phyloP scores from a whole-genome alignment of 345 rosid genomes.

The Barbarea vulgaris region DNA sequence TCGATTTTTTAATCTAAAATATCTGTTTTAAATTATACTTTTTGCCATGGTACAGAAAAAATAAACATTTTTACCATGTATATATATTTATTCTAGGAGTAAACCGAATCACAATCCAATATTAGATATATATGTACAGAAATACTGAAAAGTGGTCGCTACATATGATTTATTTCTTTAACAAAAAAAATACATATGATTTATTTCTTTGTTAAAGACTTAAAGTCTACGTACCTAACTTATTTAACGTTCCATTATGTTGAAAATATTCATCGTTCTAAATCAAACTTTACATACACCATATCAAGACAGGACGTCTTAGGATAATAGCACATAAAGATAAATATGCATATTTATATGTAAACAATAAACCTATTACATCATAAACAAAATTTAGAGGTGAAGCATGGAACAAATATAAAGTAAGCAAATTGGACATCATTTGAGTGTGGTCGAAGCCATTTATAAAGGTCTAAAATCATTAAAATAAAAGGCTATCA shows the following conservation, averaged over 20 bases:
- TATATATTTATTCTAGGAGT: neutral
- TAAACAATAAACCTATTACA: conserved; percentile 26
- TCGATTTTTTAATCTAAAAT: neutral
- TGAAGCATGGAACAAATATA: conserved; percentile 23
- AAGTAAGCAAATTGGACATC: conserved; percentile 2
- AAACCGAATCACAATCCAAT: neutral
- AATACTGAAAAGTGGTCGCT: neutral
- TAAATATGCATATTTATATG: neutral
- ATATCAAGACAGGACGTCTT: conserved; percentile 15
- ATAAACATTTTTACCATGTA: no score
- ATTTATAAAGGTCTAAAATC: conserved; percentile 24
- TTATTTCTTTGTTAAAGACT: no score
- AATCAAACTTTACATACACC: conserved; percentile 10
- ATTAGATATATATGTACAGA: neutral
- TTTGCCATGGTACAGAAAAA: no score
- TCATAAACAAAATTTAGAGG: conserved; percentile 27
- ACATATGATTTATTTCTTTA: neutral
- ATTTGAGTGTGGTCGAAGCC: conserved; percentile 28
- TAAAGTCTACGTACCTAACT: neutral
- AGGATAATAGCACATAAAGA: conserved; percentile 6
- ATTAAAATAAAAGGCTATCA: conserved; percentile 11
- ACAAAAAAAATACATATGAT: no score
- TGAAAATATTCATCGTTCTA: neutral
- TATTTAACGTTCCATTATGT: neutral
- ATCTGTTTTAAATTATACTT: neutral